phyloP scores from a whole-genome alignment of 805 yeast species.

The Teunomyces pallodes region DNA sequence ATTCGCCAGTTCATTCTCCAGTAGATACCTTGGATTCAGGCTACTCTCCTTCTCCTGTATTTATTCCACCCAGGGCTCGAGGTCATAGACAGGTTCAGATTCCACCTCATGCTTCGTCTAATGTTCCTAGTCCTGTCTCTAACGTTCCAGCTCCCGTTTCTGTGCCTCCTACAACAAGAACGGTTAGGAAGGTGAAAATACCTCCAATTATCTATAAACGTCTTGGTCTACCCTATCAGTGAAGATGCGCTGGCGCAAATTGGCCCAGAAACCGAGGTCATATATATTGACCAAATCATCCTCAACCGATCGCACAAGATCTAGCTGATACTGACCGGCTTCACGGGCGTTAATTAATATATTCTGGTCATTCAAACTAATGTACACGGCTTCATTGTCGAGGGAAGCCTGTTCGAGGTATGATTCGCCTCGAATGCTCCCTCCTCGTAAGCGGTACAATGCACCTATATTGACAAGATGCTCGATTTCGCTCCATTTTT shows the following conservation, averaged over 20 bases:
- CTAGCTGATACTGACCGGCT: slow-evolving; percentile 9
- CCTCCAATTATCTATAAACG: slow-evolving; percentile 15
- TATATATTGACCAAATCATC: slow-evolving; percentile 42
- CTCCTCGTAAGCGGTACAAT: slow-evolving; percentile 6
- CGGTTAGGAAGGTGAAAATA: slow-evolving; percentile 5
- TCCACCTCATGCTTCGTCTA: background rate
- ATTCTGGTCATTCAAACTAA: slow-evolving; percentile 26
- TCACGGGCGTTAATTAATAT: slow-evolving; percentile 18
- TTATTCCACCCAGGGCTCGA: no score
- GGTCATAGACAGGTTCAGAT: background rate
- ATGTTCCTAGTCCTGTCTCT: background rate
- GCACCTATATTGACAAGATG: slow-evolving; percentile 29
- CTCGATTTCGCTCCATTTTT: slow-evolving; percentile 68
- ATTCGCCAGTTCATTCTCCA: no score
- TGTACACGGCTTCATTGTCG: slow-evolving; percentile 19
- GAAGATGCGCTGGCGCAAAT: slow-evolving; percentile 33
- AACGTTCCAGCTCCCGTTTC: background rate
- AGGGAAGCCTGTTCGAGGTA: slow-evolving; percentile 13
- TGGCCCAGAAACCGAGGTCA: slow-evolving; percentile 47
- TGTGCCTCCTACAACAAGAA: background rate
- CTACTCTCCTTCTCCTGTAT: no score
- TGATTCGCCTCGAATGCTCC: slow-evolving; percentile 5
- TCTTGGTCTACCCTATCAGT: slow-evolving; percentile 7
- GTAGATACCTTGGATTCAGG: no score
- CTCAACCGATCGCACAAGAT: slow-evolving; percentile 22